Conservation (phyloP, 352 stramenopile genomes). For the Phytopythium helicoides region DNA sequence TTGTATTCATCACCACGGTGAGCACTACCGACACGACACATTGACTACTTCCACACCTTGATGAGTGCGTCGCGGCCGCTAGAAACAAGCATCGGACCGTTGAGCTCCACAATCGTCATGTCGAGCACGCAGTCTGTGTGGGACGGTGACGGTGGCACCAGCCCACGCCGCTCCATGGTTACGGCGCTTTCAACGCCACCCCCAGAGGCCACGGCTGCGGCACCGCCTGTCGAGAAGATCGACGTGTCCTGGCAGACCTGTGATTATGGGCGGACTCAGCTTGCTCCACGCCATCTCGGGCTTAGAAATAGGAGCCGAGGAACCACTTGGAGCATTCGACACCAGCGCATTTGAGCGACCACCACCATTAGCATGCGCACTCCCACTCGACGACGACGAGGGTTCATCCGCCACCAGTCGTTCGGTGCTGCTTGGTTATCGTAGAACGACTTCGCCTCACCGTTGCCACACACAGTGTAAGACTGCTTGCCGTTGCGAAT, state of each 20-base stretch:
- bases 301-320: slow-evolving; percentile 55
- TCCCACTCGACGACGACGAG: slow-evolving; percentile 29
- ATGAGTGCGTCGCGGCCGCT: slow-evolving; percentile 94
- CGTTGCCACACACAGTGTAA: slow-evolving; percentile 91
- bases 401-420: slow-evolving; percentile 85
- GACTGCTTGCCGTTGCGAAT: slow-evolving; percentile 92
- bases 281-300: slow-evolving; percentile 88
- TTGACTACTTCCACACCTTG: slow-evolving; percentile 94
- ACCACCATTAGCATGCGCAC: slow-evolving; percentile 20
- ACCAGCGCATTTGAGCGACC: slow-evolving; percentile 25
- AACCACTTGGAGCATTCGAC: slow-evolving; percentile 10
- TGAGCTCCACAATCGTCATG: slow-evolving; percentile 93
- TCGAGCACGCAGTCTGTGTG: slow-evolving; percentile 96
- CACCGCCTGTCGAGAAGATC: slow-evolving; percentile 50
- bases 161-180: slow-evolving; percentile 87
- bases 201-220: slow-evolving; percentile 40
- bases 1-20: slow-evolving; percentile 1
- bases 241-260: slow-evolving; percentile 84
- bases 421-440: slow-evolving; percentile 72
- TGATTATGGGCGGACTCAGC: slow-evolving; percentile 78
- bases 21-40: background rate
- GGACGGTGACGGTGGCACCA: slow-evolving; percentile 79
- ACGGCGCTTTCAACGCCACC: slow-evolving; percentile 65
- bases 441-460: slow-evolving; percentile 84
- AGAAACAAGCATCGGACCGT: slow-evolving; percentile 90